Percentiles rank a stretch among this genome's conserved stretches.
These are phyloP conservation scores for Leccinum fuscescens DNA, from an alignment of 1,284 basidiomycete genomes.

Conservation along the genomic window DNA sequence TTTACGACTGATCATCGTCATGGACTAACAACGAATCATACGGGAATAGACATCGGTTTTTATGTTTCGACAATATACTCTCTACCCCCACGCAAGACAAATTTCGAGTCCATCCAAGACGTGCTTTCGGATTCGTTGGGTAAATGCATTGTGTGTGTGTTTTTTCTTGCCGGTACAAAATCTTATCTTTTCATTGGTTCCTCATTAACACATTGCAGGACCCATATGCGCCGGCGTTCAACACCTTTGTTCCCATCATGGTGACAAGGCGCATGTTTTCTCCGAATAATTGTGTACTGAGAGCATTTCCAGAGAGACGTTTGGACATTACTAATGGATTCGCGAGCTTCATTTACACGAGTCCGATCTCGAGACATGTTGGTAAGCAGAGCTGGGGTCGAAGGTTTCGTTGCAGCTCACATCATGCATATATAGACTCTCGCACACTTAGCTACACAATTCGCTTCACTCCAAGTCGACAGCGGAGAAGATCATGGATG, in stretches of 20 bases:
- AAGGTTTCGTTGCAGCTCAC: background rate
- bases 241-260: constrained; percentile 98
- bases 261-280: constrained; percentile 86
- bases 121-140: constrained; percentile 91
- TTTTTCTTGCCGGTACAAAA: background rate
- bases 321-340: constrained; percentile 89
- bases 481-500: constrained; percentile 84
- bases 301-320: constrained; percentile 88
- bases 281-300: constrained; percentile 40
- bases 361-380: constrained; percentile 90
- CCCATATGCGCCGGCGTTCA: constrained; percentile 82
- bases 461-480: constrained; percentile 86
- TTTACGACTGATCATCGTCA: background rate
- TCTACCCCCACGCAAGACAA: constrained; percentile 86
- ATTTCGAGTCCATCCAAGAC: constrained; percentile 96
- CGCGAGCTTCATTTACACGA: constrained; percentile 85
- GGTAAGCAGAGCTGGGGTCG: constrained; percentile 46
- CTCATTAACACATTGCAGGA: constrained; percentile 49
- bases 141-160: constrained; percentile 71
- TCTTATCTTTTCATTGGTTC: background rate
- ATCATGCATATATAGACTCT: constrained; percentile 38
- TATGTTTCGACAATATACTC: constrained; percentile 65
- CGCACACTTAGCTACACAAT: constrained; percentile 79
- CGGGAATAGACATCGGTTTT: constrained; percentile 39
- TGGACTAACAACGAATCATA: background rate